phyloP scores from a whole-genome alignment of 2,329 filamentous ascomycete species.

The Pseudocercospora cruenta region DNA sequence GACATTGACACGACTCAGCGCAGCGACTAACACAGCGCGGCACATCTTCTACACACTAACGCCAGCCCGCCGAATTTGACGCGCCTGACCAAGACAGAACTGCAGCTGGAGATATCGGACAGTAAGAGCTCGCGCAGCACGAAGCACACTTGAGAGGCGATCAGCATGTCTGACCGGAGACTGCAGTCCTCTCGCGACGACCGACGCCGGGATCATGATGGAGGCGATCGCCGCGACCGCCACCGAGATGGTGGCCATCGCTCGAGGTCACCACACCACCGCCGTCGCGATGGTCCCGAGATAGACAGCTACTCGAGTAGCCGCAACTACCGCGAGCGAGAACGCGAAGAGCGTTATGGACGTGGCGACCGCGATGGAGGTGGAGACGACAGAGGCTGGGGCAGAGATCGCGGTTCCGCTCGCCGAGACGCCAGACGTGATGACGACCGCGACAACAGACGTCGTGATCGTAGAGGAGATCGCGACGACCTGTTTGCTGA shows the following conservation, averaged over 20 bases:
- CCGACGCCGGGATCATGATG: constrained; percentile 49
- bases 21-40: background rate
- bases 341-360: constrained; percentile 84
- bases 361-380: constrained; percentile 36
- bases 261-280: constrained; percentile 77
- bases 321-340: constrained; percentile 87
- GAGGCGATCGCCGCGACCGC: constrained; percentile 46
- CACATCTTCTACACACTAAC: background rate
- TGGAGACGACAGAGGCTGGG: constrained; percentile 54
- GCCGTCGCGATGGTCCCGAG: constrained; percentile 52
- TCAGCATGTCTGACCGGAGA: constrained; percentile 43
- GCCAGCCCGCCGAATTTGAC: constrained; percentile 4
- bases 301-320: constrained; percentile 90
- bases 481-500: constrained; percentile 36
- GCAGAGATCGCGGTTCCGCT: constrained; percentile 72
- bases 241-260: constrained; percentile 64
- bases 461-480: constrained; percentile 53
- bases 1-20: background rate
- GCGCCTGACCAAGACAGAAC: background rate
- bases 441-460: constrained; percentile 55
- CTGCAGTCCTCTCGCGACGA: constrained; percentile 51
- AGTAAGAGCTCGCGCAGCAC: constrained; percentile 35
- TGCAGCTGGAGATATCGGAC: constrained; percentile 6
- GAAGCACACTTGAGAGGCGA: constrained; percentile 23
- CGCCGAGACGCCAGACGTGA: constrained; percentile 62